These are phyloP conservation scores for Coccomyxa sp. DNA, from an alignment of 139 green algal genomes.

Conservation along the genomic window DNA sequence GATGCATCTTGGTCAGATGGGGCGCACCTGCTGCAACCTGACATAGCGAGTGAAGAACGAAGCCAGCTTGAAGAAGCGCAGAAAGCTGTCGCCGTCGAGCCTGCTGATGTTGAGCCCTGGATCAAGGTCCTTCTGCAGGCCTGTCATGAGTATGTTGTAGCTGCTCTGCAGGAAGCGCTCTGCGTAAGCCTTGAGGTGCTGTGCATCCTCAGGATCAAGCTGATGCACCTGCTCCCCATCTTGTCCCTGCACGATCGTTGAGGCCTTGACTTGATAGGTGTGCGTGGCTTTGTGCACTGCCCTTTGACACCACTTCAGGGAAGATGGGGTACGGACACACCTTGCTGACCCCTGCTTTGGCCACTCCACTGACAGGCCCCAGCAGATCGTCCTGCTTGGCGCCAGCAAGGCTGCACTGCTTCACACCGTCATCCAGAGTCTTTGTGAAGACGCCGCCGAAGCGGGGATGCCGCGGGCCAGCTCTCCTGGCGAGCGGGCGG, in stretches of 20 bases:
- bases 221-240: not conserved
- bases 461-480: slow-evolving; percentile 10
- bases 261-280: not conserved
- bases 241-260: not conserved
- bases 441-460: slow-evolving; percentile 20
- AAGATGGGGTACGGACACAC: not conserved
- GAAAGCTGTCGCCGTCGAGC: slow-evolving; percentile 49
- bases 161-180: slow-evolving; percentile 46
- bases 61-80: slow-evolving; percentile 53
- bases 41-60: slow-evolving; percentile 58
- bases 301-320: too few relatives aligned
- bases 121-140: slow-evolving; percentile 39
- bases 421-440: not conserved
- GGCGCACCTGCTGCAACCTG: slow-evolving; percentile 44
- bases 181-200: slow-evolving; percentile 26
- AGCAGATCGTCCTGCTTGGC: not conserved
- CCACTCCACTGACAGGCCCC: not conserved
- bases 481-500: not conserved
- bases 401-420: not conserved
- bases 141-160: slow-evolving; percentile 59
- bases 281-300: not conserved
- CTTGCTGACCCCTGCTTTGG: too few relatives aligned
- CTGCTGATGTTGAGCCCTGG: slow-evolving; percentile 53
- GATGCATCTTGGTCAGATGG: too few relatives aligned
- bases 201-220: not conserved